Evolutionary conservation across 306 rosid genomes (phyloP).

Genomic region (Pueraria montana): DNA sequence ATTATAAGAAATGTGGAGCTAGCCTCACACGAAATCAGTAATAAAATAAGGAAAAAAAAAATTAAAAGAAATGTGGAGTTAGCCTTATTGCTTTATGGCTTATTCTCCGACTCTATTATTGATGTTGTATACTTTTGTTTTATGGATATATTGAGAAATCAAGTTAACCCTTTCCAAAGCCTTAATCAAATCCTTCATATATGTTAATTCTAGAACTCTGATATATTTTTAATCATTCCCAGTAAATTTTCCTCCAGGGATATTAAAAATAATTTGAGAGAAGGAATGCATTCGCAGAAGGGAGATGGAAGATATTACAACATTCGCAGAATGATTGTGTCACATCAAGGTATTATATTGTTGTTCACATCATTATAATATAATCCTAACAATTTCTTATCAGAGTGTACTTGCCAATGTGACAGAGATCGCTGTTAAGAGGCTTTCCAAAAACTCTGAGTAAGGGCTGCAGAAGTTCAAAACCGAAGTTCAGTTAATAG

Average conservation of each 20-base stretch:
- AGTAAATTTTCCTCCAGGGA: neutral
- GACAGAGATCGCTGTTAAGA: neutral
- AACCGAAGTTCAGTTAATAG: neutral
- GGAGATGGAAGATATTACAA: neutral
- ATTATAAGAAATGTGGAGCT: too few relatives aligned
- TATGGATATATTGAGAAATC: too few relatives aligned
- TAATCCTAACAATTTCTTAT: neutral
- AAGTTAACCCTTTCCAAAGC: too few relatives aligned
- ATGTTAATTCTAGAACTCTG: neutral
- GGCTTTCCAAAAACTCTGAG: neutral
- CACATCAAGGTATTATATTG: neutral
- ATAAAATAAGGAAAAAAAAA: too few relatives aligned
- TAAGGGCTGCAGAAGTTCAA: neutral
- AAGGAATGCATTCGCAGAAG: neutral
- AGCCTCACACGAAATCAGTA: too few relatives aligned
- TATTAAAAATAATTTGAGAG: neutral
- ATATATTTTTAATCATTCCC: neutral
- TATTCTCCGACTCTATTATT: too few relatives aligned
- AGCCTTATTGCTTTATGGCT: too few relatives aligned
- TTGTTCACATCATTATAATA: too few relatives aligned
- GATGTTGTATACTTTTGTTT: too few relatives aligned
- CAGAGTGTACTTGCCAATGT: neutral
- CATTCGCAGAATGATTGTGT: too few relatives aligned
- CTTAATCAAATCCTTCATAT: too few relatives aligned
- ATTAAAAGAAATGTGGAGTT: too few relatives aligned